These are phyloP conservation scores for Ambrosia trifida DNA, from an alignment of 129 eudicot species.

Conservation along the genomic window DNA sequence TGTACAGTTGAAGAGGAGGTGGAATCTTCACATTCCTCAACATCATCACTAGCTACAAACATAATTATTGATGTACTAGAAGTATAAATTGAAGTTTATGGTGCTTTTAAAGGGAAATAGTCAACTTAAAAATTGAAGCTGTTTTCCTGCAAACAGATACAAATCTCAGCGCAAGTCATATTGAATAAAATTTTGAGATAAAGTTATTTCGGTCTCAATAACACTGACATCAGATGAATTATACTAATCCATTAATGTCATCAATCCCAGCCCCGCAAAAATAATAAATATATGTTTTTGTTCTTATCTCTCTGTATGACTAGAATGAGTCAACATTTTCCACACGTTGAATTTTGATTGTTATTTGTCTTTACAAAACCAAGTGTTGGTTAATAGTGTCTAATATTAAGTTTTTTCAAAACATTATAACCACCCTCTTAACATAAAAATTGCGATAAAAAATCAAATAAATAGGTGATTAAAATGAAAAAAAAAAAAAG, in stretches of 20 bases:
- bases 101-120: neutral
- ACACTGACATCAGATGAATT: neutral
- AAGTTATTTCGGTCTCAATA: neutral
- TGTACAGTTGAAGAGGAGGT: neutral
- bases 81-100: neutral
- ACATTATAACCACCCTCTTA: no score
- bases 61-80: neutral
- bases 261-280: neutral
- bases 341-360: no score
- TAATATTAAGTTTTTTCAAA: no score
- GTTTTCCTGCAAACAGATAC: neutral
- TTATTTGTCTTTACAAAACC: no score
- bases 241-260: neutral
- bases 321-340: no score
- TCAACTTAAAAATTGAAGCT: neutral
- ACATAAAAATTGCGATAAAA: no score
- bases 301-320: neutral
- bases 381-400: no score
- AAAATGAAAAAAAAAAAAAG: no score
- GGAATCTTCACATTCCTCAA: neutral
- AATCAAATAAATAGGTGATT: no score
- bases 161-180: neutral
- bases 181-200: neutral
- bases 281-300: neutral
- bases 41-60: neutral